phyloP scores from a whole-genome alignment of 2,329 filamentous ascomycete genomes.

The Arthrobotrys megalospora region DNA sequence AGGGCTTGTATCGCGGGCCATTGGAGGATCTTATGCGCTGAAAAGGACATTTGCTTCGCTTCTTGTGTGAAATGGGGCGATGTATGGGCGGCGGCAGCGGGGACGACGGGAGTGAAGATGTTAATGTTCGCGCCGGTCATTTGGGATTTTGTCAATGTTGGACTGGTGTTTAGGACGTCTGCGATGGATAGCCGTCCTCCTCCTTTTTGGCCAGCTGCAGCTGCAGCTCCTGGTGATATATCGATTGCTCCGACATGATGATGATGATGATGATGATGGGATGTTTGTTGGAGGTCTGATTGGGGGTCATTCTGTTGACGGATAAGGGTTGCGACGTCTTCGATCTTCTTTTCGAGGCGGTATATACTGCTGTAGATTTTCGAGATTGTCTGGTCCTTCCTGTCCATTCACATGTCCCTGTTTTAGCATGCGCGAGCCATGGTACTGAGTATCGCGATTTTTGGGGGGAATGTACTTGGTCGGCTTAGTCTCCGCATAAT shows the following conservation, averaged over 20 bases:
- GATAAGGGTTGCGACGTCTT: conserved; percentile 69
- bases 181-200: conserved; percentile 59
- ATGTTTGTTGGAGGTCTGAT: conserved; percentile 51
- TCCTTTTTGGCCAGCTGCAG: conserved; percentile 33
- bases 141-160: conserved; percentile 69
- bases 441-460: not conserved
- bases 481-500: conserved; percentile 72
- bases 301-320: conserved; percentile 64
- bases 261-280: conserved; percentile 42
- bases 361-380: conserved; percentile 73
- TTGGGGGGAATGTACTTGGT: conserved; percentile 69
- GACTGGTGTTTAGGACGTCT: conserved; percentile 66
- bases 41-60: conserved; percentile 58
- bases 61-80: conserved; percentile 34
- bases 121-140: not conserved
- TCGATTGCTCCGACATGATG: conserved; percentile 40
- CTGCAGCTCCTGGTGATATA: conserved; percentile 64
- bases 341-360: conserved; percentile 72
- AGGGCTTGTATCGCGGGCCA: conserved; percentile 70
- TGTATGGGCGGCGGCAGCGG: conserved; percentile 2
- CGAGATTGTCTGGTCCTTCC: conserved; percentile 72
- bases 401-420: conserved; percentile 61
- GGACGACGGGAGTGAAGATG: conserved; percentile 32
- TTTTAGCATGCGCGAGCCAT: not conserved
- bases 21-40: conserved; percentile 70